A percentile compares a stretch with the other conserved stretches of the same genome.
These are phyloP conservation scores for Trichoderma breve DNA, from an alignment of 2,329 filamentous ascomycete species.

Conservation along the genomic window DNA sequence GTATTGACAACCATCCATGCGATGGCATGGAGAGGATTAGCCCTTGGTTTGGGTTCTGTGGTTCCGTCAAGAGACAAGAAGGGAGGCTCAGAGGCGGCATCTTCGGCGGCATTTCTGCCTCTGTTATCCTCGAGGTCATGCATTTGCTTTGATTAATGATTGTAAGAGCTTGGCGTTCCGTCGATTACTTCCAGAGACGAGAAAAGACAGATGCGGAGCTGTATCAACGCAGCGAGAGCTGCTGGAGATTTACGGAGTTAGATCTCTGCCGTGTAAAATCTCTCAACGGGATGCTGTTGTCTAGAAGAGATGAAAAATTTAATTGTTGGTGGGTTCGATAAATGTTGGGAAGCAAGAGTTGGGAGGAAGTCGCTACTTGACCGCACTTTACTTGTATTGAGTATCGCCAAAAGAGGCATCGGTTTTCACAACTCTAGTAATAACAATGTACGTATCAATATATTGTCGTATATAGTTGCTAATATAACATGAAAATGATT, in stretches of 20 bases:
- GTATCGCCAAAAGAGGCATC: accelerated
- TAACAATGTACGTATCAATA: no score
- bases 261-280: not conserved
- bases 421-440: not conserved
- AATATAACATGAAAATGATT: not conserved
- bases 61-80: not conserved
- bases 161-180: not conserved
- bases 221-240: not conserved
- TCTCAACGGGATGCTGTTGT: not conserved
- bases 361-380: not conserved
- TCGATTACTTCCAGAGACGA: not conserved
- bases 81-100: not conserved
- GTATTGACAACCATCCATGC: conserved; percentile 62
- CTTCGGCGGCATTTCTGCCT: not conserved
- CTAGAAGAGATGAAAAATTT: not conserved
- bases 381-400: not conserved
- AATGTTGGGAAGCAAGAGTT: not conserved
- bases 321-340: not conserved
- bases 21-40: not conserved
- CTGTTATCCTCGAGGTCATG: not conserved
- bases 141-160: not conserved
- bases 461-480: no score
- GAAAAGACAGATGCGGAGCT: not conserved
- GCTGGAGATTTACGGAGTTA: no score
- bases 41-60: not conserved